Evolutionary conservation across 2,329 filamentous ascomycete species (phyloP).

Genomic region (Fusarium sulawesiense): DNA sequence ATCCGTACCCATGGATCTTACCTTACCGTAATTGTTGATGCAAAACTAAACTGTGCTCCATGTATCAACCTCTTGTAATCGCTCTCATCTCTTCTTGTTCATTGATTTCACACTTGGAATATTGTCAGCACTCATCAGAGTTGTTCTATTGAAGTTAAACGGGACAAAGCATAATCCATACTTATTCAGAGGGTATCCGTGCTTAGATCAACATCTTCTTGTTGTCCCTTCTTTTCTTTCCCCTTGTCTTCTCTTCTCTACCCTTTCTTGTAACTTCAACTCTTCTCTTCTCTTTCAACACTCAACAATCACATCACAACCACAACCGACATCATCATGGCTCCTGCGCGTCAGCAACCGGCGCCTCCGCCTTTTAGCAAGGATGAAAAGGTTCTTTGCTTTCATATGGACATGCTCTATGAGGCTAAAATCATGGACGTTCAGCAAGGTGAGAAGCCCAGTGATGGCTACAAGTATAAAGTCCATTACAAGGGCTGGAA

Average conservation of each 20-base stretch:
- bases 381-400: constrained; percentile 96
- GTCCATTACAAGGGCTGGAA: constrained; percentile 99
- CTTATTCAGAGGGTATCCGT: background rate
- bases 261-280: constrained; percentile 21
- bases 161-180: background rate
- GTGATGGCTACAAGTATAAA: constrained; percentile 81
- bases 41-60: constrained; percentile 29
- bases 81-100: constrained; percentile 17
- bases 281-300: constrained; percentile 24
- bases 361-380: constrained; percentile 68
- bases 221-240: constrained; percentile 2
- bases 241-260: background rate
- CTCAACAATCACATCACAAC: constrained; percentile 28
- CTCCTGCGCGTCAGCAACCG: constrained; percentile 57
- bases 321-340: constrained; percentile 48
- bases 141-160: background rate
- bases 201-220: constrained; percentile 1
- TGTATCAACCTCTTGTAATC: constrained; percentile 22
- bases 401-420: constrained; percentile 96
- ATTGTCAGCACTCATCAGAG: constrained; percentile 13
- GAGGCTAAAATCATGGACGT: constrained; percentile 95
- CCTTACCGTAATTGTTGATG: constrained; percentile 14
- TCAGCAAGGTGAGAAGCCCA: constrained; percentile 74
- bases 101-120: constrained; percentile 16
- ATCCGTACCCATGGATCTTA: constrained; percentile 1